Evolutionary conservation across 1,284 basidiomycete genomes (phyloP).

Genomic region (Ceratobasidium sp.): DNA sequence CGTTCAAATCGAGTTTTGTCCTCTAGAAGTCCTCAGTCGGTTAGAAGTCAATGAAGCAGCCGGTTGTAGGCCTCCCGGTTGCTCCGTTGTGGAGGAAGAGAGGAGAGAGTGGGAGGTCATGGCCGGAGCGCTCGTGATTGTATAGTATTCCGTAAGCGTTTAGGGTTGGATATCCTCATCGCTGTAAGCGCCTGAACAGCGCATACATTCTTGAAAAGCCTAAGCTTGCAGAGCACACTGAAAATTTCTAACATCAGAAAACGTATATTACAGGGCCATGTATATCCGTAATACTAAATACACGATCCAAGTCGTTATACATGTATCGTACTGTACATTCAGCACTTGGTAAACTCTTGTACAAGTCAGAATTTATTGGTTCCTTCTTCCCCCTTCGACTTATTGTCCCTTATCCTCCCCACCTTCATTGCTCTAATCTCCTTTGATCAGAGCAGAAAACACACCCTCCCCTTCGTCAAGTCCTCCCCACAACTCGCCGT

Average conservation of each 20-base stretch:
- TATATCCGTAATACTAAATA: conserved; percentile 13
- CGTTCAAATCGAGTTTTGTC: too few species aligned
- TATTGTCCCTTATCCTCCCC: too few species aligned
- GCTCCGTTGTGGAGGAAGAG: background rate
- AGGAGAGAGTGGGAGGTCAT: background rate
- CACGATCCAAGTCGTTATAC: background rate
- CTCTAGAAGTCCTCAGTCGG: too few species aligned
- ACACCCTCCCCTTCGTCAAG: conserved; percentile 47
- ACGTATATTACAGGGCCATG: background rate
- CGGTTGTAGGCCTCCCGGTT: too few species aligned
- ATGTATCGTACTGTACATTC: conserved; percentile 4
- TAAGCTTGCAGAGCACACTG: background rate
- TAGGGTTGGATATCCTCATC: background rate
- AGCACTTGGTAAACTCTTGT: background rate
- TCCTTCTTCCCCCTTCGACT: background rate
- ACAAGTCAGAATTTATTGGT: background rate
- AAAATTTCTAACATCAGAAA: background rate
- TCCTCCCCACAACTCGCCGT: conserved; percentile 48
- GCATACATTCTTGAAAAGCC: background rate
- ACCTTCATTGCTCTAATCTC: conserved; percentile 42
- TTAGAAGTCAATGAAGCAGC: too few species aligned
- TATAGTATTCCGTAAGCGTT: background rate
- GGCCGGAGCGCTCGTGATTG: background rate
- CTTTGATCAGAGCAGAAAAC: conserved; percentile 47
- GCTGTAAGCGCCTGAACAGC: background rate